phyloP scores from a whole-genome alignment of 192 early-diverging fungal genomes.

The Backusella liffmaniae region DNA sequence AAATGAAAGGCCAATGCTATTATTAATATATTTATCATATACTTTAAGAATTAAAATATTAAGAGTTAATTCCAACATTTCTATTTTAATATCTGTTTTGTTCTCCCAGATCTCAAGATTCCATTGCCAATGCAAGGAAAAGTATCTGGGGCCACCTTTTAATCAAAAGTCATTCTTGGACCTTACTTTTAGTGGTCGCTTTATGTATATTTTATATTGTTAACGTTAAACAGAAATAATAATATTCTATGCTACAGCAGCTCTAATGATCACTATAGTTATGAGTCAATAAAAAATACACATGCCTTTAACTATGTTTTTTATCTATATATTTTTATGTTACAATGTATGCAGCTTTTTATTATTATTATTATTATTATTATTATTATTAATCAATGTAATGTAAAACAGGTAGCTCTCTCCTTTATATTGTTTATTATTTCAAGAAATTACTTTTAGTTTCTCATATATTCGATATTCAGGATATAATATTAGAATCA shows the following conservation, averaged over 20 bases:
- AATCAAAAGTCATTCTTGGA: not conserved
- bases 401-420: not conserved
- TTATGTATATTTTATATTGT: not conserved
- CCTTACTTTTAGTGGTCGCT: not conserved
- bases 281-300: not conserved
- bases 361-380: not conserved
- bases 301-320: not conserved
- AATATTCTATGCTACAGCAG: too few species aligned
- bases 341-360: too few species aligned
- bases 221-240: too few species aligned
- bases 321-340: not conserved
- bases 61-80: too few species aligned
- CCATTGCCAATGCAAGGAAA: not conserved
- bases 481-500: not conserved
- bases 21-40: too few species aligned
- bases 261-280: not conserved
- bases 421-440: not conserved
- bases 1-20: too few species aligned
- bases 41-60: too few species aligned
- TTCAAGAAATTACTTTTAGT: not conserved
- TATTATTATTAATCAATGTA: not conserved
- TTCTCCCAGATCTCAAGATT: not conserved
- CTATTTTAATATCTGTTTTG: not conserved
- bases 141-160: not conserved
- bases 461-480: not conserved